Conservation (phyloP, 805 yeast species). For the Candida xiaguanensis region DNA sequence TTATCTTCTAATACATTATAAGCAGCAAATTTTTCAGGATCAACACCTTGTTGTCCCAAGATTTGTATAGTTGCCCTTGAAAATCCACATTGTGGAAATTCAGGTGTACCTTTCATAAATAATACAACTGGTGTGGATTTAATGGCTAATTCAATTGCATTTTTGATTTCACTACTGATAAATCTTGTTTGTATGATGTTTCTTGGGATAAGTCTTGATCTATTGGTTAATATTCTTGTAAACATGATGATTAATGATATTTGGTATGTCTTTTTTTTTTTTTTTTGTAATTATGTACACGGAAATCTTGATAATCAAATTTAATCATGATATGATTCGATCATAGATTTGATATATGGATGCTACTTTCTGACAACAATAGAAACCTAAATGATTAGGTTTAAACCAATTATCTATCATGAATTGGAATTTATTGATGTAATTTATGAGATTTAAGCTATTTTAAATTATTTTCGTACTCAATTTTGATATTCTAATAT, state of each 20-base stretch:
- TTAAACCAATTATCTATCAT: no score
- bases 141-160: conserved; percentile 85
- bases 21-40: conserved; percentile 94
- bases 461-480: no score
- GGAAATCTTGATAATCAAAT: background rate
- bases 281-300: background rate
- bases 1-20: conserved; percentile 93
- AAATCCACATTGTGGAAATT: conserved; percentile 96
- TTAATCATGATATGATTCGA: background rate
- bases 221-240: background rate
- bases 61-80: conserved; percentile 92
- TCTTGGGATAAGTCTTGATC: background rate
- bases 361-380: no score
- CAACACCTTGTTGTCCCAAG: conserved; percentile 95
- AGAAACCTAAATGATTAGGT: no score
- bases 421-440: no score
- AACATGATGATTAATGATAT: background rate
- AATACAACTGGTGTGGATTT: conserved; percentile 89
- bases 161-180: conserved; percentile 71
- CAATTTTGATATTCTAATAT: no score
- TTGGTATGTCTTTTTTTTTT: background rate
- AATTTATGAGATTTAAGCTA: no score
- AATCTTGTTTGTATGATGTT: conserved; percentile 31
- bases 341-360: no score
- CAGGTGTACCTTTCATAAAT: conserved; percentile 98